Evolutionary conservation across 1,139 yeast species (phyloP), one percentile per base, ranked within the genome.

Genomic region (Nakaseomyces glabratus): DNA sequence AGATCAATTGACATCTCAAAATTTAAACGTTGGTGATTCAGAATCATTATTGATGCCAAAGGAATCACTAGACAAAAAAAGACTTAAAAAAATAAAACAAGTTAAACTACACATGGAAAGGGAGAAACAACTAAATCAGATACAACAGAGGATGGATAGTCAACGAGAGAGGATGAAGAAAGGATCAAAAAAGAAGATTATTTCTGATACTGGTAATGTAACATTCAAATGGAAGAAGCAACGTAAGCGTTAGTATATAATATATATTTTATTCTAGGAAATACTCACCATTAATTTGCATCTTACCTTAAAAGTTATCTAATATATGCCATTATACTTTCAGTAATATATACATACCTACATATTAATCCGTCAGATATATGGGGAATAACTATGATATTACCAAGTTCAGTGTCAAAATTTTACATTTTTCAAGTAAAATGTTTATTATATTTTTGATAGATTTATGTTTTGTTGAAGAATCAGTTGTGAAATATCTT

Each of bases 101-200:
- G 59, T 79, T 38, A 69, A 78, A 51, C 66, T 65, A 41, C 66
- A 84, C 44, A 57, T 82, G 53, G 76, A 80, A 47, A 69, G 93
- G 50, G 85, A 77, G 46, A 60, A 66, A 39, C 71, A 82, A 55
- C 66, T 90, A 45, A 65, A 66, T 32, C 70, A 71, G 39, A 84
- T 88, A 11, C 82, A 82, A 51, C 67, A 68, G 31, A 72, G 76
- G 49, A 76, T 86, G 77, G 82, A 79, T 37, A 52, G 71, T 40
- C 93, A 86, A 49, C 72, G 82, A 40, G 94, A 88, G 54, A 69
- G 86, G 41, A 84, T 88, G 95, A 84, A 84, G 57, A 80, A 78
- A 46, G 97, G 97, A 0, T 75, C 75, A 40, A 84, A 82, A 61
- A 82, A 80, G 68, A 88, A 86, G 64, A 56, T 79, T 3, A 66